Conservation (phyloP, 2,329 filamentous ascomycete genomes). For the Diaporthe helianthi region DNA sequence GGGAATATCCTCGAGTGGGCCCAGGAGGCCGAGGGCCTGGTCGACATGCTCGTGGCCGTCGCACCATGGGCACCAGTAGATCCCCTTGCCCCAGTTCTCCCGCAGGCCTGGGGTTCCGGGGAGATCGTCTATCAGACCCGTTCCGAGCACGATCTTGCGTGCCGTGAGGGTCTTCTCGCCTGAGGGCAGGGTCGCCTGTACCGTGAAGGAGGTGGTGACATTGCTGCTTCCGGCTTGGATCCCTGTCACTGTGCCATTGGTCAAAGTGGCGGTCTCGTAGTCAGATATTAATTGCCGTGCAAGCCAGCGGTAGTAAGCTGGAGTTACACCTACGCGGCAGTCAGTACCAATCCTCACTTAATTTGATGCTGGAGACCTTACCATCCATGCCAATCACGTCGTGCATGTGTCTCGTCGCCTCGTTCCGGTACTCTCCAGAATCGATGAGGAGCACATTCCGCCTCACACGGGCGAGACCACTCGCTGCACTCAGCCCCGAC, state of each 20-base stretch:
- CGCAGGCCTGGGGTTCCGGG: constrained; percentile 60
- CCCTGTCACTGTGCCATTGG: constrained; percentile 42
- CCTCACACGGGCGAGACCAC: constrained; percentile 64
- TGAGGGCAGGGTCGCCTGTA: constrained; percentile 45
- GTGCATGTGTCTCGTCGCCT: constrained; percentile 63
- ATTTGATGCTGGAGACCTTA: constrained; percentile 39
- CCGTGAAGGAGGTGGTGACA: constrained; percentile 55
- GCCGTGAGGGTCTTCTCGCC: constrained; percentile 49
- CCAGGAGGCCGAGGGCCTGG: constrained; percentile 62
- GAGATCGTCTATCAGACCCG: constrained; percentile 62
- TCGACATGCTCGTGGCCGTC: constrained; percentile 68
- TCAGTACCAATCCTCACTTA: constrained; percentile 1
- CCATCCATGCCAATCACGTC: constrained; percentile 68
- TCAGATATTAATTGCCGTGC: constrained; percentile 60
- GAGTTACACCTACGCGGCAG: constrained; percentile 54
- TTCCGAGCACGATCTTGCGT: constrained; percentile 63
- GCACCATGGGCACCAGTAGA: constrained; percentile 72
- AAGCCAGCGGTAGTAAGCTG: constrained; percentile 59
- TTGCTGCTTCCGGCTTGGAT: constrained; percentile 37
- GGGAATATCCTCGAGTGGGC: constrained; percentile 51
- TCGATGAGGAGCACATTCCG: constrained; percentile 64
- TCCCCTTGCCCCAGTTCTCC: constrained; percentile 64
- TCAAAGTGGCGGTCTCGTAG: constrained; percentile 59
- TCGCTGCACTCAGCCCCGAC: constrained; percentile 60
- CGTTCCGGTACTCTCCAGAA: constrained; percentile 65